Conservation (phyloP, 73 alveolate genomes). For the Stentor coeruleus region DNA sequence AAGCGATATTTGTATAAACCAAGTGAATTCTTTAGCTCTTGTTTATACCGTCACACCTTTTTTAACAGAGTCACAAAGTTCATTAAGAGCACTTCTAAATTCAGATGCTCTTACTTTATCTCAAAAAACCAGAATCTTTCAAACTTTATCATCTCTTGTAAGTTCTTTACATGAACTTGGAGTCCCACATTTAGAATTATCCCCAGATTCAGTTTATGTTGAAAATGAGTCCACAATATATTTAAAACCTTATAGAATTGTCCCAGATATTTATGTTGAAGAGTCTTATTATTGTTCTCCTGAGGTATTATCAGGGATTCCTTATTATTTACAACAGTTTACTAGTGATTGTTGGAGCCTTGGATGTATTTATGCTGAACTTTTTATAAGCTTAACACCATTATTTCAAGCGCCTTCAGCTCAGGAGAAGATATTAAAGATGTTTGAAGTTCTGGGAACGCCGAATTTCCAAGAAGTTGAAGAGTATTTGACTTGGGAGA, state of each 20-base stretch:
- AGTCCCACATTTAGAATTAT: not conserved
- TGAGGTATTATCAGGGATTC: not conserved
- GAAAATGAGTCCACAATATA: not conserved
- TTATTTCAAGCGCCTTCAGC: constrained; percentile 14
- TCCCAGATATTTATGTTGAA: constrained; percentile 7
- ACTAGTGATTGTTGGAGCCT: not conserved
- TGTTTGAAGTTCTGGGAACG: constrained; percentile 7
- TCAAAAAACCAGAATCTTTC: not conserved
- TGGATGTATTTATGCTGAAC: constrained; percentile 23
- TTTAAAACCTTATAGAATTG: not conserved
- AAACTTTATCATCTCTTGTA: not conserved
- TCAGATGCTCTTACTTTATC: constrained; percentile 2
- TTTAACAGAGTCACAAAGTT: not conserved
- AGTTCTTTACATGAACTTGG: constrained; percentile 3
- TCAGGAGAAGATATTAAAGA: not conserved
- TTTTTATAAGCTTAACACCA: constrained; percentile 2
- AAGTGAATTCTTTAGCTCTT: not conserved
- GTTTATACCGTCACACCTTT: not conserved
- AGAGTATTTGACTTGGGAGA: constrained; percentile 16
- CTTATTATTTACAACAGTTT: not conserved
- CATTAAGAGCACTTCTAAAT: not conserved
- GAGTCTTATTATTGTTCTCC: not conserved
- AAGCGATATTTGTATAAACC: not conserved
- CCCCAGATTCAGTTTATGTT: not conserved
- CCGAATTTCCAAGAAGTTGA: constrained; percentile 6